A percentile compares a stretch with the other conserved stretches of the same genome.
Evolutionary conservation across 345 rosid genomes (phyloP).

Genomic region (Moricandia moricandioides): DNA sequence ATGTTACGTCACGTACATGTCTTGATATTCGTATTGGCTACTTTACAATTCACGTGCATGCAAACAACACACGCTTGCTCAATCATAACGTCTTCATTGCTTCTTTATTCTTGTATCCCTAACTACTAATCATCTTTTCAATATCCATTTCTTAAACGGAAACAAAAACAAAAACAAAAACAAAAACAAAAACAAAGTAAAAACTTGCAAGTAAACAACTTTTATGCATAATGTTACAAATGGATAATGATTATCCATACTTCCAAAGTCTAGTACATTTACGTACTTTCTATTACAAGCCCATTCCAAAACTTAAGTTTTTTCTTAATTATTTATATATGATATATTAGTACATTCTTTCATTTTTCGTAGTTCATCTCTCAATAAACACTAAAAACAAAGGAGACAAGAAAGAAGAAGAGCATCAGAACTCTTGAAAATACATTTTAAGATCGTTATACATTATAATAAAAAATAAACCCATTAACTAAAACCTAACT

Average conservation of each 20-base stretch:
- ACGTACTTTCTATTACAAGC: too few relatives aligned
- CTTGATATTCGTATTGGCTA: conserved; percentile 37
- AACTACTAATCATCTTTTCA: too few relatives aligned
- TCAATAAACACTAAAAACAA: neutral
- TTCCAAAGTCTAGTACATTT: too few relatives aligned
- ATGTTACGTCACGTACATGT: conserved; percentile 35
- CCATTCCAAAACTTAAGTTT: too few relatives aligned
- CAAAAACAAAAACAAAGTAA: too few relatives aligned
- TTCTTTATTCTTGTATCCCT: neutral
- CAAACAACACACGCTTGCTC: conserved; percentile 26
- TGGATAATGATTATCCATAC: too few relatives aligned
- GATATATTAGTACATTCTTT: neutral
- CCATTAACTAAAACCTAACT: neutral
- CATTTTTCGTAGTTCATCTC: neutral
- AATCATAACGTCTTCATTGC: conserved; percentile 11
- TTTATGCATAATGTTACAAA: too few relatives aligned
- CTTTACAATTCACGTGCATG: neutral
- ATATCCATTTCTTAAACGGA: too few relatives aligned
- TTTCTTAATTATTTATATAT: neutral
- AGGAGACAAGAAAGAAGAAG: conserved; percentile 12
- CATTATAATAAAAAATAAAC: neutral
- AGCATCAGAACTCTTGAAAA: neutral
- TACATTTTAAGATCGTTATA: neutral
- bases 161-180: too few relatives aligned
- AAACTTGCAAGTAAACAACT: too few relatives aligned